These are phyloP conservation scores for Solanum tarapatanum DNA, from an alignment of 257 asterid genomes.

Conservation along the genomic window DNA sequence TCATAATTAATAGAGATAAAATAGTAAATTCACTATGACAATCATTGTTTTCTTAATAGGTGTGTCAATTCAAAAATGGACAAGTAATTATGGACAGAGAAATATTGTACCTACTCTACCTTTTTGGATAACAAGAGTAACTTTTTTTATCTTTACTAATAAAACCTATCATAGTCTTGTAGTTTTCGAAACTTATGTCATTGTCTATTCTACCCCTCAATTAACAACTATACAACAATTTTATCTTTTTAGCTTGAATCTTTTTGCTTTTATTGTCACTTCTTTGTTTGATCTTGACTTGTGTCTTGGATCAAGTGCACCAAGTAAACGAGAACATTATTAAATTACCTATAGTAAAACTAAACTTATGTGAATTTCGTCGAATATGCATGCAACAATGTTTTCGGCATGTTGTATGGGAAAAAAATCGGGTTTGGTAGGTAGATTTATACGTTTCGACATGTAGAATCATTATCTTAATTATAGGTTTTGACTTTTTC, in stretches of 20 bases:
- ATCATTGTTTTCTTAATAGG: no score
- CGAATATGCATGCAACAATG: not conserved
- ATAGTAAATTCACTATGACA: no score
- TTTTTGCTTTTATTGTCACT: not conserved
- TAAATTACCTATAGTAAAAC: not conserved
- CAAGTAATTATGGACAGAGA: no score
- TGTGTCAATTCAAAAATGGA: no score
- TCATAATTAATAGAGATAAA: no score
- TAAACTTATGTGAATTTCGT: not conserved
- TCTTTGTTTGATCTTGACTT: not conserved
- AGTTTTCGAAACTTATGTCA: slow-evolving; percentile 1
- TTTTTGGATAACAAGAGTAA: not conserved
- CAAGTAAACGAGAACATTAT: not conserved
- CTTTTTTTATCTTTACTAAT: not conserved
- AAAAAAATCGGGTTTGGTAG: not conserved
- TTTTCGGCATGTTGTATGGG: not conserved
- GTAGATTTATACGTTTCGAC: no score
- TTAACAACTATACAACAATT: not conserved
- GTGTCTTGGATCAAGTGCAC: not conserved
- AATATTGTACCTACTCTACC: not conserved
- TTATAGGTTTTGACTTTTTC: no score
- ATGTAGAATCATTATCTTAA: no score
- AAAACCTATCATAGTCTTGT: not conserved
- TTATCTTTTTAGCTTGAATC: not conserved
- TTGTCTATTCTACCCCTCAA: slow-evolving; percentile 4